Base-by-base conservation (phyloP, 2,329 filamentous ascomycete species). In the Colletotrichum melonis region DNA sequence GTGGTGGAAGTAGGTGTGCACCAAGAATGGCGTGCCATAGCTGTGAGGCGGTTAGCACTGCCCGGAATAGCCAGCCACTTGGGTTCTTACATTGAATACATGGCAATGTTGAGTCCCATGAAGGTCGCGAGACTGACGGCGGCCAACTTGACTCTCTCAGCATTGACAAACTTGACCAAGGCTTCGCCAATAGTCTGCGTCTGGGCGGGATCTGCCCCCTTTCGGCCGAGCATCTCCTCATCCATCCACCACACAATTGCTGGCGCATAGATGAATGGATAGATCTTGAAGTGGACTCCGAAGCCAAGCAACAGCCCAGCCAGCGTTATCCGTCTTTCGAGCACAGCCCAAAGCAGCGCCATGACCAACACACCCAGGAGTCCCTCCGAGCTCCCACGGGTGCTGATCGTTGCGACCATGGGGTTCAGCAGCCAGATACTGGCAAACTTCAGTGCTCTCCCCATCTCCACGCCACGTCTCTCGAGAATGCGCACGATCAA, bases 401-500 rank as follows among this genome's bases (percentile, higher is more conserved):
- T 98, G 83, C 95, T 98, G 79, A 99, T 99, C 49, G 95, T 95
- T 0, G 97, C 97, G 11, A 98, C 97, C 95, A 99, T 98, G 0
- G 97, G 97, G 79, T 99, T 99, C 80, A 98, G 88, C 74, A 98
- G 85, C 97, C 97, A 99, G 52, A 98, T 93, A 76, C 92, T 91
- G 1, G 95, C 93, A 78, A 94, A 98, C 74, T 89, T 91, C 74
- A 95, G 86, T 1, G 95, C 94, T 1, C 86, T 82, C 24, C 85
- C 83, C 8, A 81, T 78, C 2, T 82, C 77, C 85, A 92, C 88
- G 49, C 84, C 82, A 52, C 80, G 76, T 76, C 83, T 82, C 9
- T 77, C 74, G 58, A 88, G 78, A 4, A 87, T 78, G 1, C 79
- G 79, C 72, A 86, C 85, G 70, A 97, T 92, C 63, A 97, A 85